Percentiles rank a stretch among this genome's conserved stretches.
Conservation (phyloP, 2,329 filamentous ascomycete genomes). For the Aspergillus brunneoviolaceus region DNA sequence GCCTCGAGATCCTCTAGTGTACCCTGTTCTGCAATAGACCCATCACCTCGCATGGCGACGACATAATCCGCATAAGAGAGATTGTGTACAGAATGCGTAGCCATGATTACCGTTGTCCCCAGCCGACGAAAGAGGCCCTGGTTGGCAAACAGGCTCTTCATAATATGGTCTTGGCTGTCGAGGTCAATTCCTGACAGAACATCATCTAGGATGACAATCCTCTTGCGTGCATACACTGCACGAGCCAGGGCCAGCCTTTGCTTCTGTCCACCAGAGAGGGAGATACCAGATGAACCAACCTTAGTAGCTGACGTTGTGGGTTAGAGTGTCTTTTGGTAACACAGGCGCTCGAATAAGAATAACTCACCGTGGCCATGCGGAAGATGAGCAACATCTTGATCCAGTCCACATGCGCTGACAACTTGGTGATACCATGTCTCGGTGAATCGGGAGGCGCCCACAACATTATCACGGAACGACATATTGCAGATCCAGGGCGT, state of each 20-base stretch:
- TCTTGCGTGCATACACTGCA: background rate
- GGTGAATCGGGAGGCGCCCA: conserved; percentile 23
- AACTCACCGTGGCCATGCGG: background rate
- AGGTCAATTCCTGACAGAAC: background rate
- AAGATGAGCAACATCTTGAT: background rate
- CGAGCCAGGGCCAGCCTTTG: background rate
- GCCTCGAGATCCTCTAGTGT: background rate
- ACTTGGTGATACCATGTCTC: background rate
- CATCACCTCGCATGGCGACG: background rate
- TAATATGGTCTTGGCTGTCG: background rate
- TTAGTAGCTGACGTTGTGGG: background rate
- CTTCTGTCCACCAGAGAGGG: background rate
- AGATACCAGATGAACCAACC: background rate
- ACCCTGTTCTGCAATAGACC: background rate
- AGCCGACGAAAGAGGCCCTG: background rate
- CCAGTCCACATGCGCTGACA: background rate
- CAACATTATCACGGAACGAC: conserved; percentile 71
- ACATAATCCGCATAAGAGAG: background rate
- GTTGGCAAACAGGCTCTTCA: background rate
- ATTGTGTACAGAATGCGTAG: background rate
- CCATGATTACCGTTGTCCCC: background rate
- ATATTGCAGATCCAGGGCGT: conserved; percentile 81
- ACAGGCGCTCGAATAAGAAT: too few species aligned
- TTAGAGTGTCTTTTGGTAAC: too few species aligned
- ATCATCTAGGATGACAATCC: background rate